phyloP scores from a whole-genome alignment of 257 asterid genomes.

The Eustoma russellianum region DNA sequence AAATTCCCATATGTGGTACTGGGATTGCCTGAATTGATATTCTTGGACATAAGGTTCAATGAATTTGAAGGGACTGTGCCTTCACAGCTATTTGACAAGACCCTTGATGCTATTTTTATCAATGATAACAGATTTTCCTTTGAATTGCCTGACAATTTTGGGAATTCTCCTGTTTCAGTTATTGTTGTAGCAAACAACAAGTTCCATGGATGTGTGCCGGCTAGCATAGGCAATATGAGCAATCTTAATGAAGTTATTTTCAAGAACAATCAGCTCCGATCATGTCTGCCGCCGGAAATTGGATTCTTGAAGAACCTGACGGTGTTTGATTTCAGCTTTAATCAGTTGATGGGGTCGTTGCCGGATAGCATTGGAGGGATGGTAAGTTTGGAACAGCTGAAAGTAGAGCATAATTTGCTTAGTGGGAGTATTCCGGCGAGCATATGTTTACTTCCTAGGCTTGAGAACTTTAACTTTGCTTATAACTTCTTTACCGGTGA shows the following conservation, averaged over 20 bases:
- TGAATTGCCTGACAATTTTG: constrained; percentile 79
- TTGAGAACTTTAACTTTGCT: constrained; percentile 55
- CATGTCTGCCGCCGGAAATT: constrained; percentile 70
- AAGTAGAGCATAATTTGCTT: constrained; percentile 61
- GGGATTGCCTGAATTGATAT: constrained; percentile 47
- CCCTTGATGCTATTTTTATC: constrained; percentile 75
- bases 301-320: constrained; percentile 64
- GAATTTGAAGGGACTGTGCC: constrained; percentile 89
- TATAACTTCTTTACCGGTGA: constrained; percentile 77
- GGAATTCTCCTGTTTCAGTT: constrained; percentile 86
- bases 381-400: constrained; percentile 71
- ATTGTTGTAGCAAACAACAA: constrained; percentile 65
- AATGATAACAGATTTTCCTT: constrained; percentile 67
- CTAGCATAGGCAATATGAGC: constrained; percentile 72
- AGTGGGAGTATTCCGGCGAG: constrained; percentile 58
- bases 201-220: constrained; percentile 80
- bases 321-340: constrained; percentile 57
- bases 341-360: constrained; percentile 54
- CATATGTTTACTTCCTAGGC: constrained; percentile 50
- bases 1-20: constrained; percentile 79
- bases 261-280: constrained; percentile 62
- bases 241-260: constrained; percentile 57
- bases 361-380: constrained; percentile 55
- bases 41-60: constrained; percentile 59
- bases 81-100: constrained; percentile 52